Evolutionary conservation across 257 asterid genomes (phyloP), one percentile per base, ranked within the genome.

Genomic region (Scutellaria minor): DNA sequence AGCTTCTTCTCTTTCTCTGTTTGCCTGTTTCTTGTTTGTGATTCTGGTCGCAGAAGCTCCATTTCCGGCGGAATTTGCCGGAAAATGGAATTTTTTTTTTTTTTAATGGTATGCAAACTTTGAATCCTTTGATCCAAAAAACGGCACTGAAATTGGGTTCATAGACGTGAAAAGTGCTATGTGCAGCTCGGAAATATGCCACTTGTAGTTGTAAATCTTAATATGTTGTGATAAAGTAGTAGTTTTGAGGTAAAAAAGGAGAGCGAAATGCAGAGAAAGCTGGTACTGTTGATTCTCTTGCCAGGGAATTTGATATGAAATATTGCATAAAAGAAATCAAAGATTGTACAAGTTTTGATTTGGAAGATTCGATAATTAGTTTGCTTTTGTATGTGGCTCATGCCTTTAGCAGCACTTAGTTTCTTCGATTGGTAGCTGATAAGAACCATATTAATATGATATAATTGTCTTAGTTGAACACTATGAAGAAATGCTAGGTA

Each of bases 371-470:
- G 35, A 27, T 27, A 3, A 0, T 27, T 27, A 27, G 35, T 27
- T 31, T 31, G 37, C 37, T 31, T 31, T 2, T 31, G 37, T 31
- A 31, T 4, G 37, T 31, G 37, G 4, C 0, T 54, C 60, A 15
- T 54, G 60, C 35, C 60, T 54, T 7, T 20, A 54, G 11, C 6
- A 54, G 58, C 1, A 54, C 37, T 54, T 15, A 18, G 12, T 15
- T 54, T 54, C 35, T 18, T 54, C 35, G 10, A 5, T 54, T 8
- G 35, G 11, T 22, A 35, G 14, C 9, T 59, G 35, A 13, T 59
- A 10, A 31, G 65, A 59, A 59, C 24, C 67, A 15, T 61, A 35
- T 54, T 11, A 61, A 14, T 13, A 14, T 24, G 41, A 61, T 61
- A 3, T 14, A 39, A 9, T 44, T 14, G 7, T 56, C 18, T 57